Evolutionary conservation across 2,329 filamentous ascomycete genomes (phyloP).

Genomic region (Dactylonectria macrodidyma): DNA sequence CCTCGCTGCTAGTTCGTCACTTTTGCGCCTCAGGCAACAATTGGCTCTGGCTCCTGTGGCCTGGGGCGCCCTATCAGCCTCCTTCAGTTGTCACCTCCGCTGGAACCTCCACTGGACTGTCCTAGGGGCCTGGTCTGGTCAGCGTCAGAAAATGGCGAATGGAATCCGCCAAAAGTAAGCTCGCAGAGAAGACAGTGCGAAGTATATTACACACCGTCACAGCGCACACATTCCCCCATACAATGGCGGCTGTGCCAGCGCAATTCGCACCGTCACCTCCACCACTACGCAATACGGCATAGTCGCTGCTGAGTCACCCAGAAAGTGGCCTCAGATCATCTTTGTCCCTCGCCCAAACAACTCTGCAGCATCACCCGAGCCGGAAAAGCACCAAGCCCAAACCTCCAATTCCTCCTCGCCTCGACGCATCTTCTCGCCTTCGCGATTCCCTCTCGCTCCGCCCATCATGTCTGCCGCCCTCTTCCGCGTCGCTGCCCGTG

Average conservation of each 20-base stretch:
- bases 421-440: constrained; percentile 42
- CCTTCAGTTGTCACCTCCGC: constrained; percentile 21
- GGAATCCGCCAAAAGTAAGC: constrained; percentile 45
- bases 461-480: constrained; percentile 77
- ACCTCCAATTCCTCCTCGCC: constrained; percentile 41
- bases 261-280: constrained; percentile 50
- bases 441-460: constrained; percentile 33
- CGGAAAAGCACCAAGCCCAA: constrained; percentile 44
- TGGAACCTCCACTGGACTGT: constrained; percentile 1
- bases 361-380: constrained; percentile 51
- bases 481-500: constrained; percentile 80
- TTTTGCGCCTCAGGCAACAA: constrained; percentile 22
- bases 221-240: neutral
- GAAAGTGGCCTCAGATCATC: constrained; percentile 47
- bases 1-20: neutral
- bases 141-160: constrained; percentile 40
- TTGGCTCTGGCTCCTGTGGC: neutral
- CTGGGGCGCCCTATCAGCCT: constrained; percentile 19
- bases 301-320: constrained; percentile 53
- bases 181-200: constrained; percentile 37
- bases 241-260: neutral
- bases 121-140: constrained; percentile 23
- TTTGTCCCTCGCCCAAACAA: constrained; percentile 46
- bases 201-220: constrained; percentile 32
- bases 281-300: constrained; percentile 44